Base-by-base conservation (phyloP, 495 filamentous ascomycete genomes). In the Letharia columbiana region DNA sequence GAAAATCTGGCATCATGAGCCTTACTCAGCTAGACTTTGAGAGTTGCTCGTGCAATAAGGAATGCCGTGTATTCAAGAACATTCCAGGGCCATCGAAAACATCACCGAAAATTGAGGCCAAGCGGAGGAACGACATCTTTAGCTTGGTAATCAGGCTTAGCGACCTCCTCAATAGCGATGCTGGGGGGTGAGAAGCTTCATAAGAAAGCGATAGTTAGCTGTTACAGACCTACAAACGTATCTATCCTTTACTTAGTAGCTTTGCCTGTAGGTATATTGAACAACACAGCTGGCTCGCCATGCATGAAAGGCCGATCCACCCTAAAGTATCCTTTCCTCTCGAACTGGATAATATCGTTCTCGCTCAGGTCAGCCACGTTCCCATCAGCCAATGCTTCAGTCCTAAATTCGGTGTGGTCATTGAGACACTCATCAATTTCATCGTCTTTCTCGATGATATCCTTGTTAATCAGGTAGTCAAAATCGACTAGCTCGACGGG, bases 291-390 rank as follows among this genome's bases (percentile, higher is more conserved):
- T n/a, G 73, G 69, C 70, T 79, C 66, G 0, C 79, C 79, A 74
- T 78, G 76, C 64, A 60, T 61, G 63, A 80, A 82, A 13, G 84
- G 75, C 60, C 75, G 77, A 75, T 96, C 92, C 31, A 92, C 81
- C 35, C 91, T 81, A 78, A 90, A 96, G 79, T 89, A 97, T 17
- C 92, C 92, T 75, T 91, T 92, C 54, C 92, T 83, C 82, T 97
- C 92, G 68, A 97, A 91, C 80, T 96, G 92, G 68, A 97, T 89
- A 64, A 97, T 91, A 69, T 93, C 90, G 71, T 88, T 89, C 75
- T 84, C 85, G 79, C 88, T 88, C 62, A 96, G 77, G 54, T 83
- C 80, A 4, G 84, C 81, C 0, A 96, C 84, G 69, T 92, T 94
- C 73, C 84, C 86, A 72, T 96, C 92, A 49, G 91, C 93, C 58